Percentiles rank a stretch among this genome's conserved stretches.
Evolutionary conservation across 768 basidiomycete species (phyloP).

Genomic region (Tylopilus plumbeoviolaceoides): DNA sequence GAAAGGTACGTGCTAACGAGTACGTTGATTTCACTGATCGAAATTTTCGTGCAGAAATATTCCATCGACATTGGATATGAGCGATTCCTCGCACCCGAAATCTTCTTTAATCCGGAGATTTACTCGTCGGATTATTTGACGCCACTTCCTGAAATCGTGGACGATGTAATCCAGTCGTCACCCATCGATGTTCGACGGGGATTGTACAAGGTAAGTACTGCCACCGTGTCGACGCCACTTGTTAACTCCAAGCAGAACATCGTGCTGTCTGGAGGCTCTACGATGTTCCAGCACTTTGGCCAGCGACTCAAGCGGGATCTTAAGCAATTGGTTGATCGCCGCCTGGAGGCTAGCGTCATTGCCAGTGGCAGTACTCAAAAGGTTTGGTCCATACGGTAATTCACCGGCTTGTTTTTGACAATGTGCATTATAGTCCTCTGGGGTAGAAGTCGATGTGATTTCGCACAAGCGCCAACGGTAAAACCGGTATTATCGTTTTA

Average conservation of each 20-base stretch:
- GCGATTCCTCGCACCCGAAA: constrained; percentile 97
- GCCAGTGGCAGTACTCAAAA: constrained; percentile 72
- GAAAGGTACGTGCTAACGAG: constrained; percentile 54
- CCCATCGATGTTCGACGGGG: constrained; percentile 97
- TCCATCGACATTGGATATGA: constrained; percentile 94
- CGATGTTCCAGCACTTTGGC: constrained; percentile 99
- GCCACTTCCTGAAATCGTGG: constrained; percentile 93
- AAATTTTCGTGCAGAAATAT: constrained; percentile 65
- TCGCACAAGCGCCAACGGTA: constrained; percentile 96
- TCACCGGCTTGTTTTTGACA: background rate
- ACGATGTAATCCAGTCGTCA: constrained; percentile 90
- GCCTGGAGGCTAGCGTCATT: constrained; percentile 72
- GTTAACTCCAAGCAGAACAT: constrained; percentile 65
- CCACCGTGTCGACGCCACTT: background rate
- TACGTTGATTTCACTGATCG: constrained; percentile 3
- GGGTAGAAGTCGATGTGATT: constrained; percentile 97
- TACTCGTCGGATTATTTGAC: constrained; percentile 97
- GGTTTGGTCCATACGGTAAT: constrained; percentile 40
- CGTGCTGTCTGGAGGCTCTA: constrained; percentile 93
- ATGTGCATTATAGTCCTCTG: constrained; percentile 64
- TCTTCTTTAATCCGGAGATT: constrained; percentile 99
- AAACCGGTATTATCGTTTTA: constrained; percentile 9
- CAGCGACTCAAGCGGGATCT: constrained; percentile 93
- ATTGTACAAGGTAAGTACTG: constrained; percentile 75
- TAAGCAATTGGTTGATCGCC: constrained; percentile 88